Percentiles rank a stretch among this genome's conserved stretches.
Evolutionary conservation across 805 yeast genomes (phyloP).

Genomic region (Schwanniomyces polymorphus): DNA sequence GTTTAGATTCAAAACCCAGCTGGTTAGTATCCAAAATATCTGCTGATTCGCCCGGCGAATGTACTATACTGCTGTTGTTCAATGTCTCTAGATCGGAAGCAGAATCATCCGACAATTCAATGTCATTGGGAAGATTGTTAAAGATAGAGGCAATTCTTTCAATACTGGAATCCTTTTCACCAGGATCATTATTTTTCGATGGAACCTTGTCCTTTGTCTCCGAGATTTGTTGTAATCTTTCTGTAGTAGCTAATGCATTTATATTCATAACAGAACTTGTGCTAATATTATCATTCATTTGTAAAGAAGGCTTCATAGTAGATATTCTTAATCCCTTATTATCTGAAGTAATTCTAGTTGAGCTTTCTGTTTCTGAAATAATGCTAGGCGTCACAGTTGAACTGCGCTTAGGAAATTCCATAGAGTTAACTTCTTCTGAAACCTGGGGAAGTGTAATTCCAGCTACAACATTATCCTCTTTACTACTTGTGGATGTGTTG

Average conservation of each 20-base stretch:
- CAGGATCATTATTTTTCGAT: neutral
- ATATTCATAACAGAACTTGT: slow-evolving; percentile 34
- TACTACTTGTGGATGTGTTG: neutral
- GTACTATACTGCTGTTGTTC: slow-evolving; percentile 11
- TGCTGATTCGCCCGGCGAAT: slow-evolving; percentile 9
- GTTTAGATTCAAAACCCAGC: slow-evolving; percentile 8
- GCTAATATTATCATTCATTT: slow-evolving; percentile 18
- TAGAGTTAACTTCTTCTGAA: neutral
- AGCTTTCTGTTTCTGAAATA: neutral
- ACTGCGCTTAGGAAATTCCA: neutral
- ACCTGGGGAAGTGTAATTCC: neutral
- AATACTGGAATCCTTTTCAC: slow-evolving; percentile 14
- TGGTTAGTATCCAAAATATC: neutral
- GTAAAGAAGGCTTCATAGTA: slow-evolving; percentile 18
- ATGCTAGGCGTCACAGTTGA: neutral
- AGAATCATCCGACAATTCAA: slow-evolving; percentile 46
- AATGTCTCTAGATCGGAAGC: slow-evolving; percentile 42
- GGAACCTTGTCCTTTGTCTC: neutral
- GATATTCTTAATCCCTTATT: slow-evolving; percentile 32
- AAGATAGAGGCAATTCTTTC: slow-evolving; percentile 39
- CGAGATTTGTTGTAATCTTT: slow-evolving; percentile 5
- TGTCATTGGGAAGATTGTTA: slow-evolving; percentile 47
- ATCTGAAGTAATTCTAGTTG: slow-evolving; percentile 37
- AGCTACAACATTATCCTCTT: neutral
- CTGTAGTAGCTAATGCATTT: slow-evolving; percentile 26